phyloP scores from a whole-genome alignment of 495 filamentous ascomycete genomes.

The Chaetomidium leptoderma region DNA sequence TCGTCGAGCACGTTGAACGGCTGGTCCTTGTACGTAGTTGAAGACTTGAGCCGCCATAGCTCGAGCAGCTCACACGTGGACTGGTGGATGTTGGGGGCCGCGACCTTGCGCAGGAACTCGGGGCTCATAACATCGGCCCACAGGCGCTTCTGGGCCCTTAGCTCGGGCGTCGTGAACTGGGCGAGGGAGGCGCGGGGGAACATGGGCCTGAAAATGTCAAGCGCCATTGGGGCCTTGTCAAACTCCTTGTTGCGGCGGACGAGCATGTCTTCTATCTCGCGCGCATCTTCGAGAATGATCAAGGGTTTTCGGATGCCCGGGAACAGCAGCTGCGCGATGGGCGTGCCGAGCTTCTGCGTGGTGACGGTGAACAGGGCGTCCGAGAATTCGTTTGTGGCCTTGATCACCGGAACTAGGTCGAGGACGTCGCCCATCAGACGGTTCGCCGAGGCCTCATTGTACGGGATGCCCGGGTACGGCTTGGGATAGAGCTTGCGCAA shows the following conservation, averaged over 20 bases:
- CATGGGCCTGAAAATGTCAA: conserved; percentile 24
- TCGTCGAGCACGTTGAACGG: conserved; percentile 31
- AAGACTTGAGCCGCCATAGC: conserved; percentile 34
- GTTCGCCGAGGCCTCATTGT: conserved; percentile 29
- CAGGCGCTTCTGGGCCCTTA: conserved; percentile 29
- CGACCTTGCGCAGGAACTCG: conserved; percentile 32
- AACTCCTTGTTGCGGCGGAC: conserved; percentile 33
- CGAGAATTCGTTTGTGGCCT: conserved; percentile 15
- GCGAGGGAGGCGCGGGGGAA: conserved; percentile 25
- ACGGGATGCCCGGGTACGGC: conserved; percentile 37
- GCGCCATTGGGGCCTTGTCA: conserved; percentile 21
- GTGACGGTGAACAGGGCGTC: conserved; percentile 18
- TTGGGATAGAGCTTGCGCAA: conserved; percentile 21
- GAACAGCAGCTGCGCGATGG: conserved; percentile 30
- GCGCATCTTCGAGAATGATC: conserved; percentile 31
- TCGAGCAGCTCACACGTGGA: conserved; percentile 28
- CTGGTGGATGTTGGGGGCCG: conserved; percentile 31
- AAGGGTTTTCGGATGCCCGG: conserved; percentile 20
- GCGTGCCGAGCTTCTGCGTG: conserved; percentile 25
- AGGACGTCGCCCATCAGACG: conserved; percentile 34
- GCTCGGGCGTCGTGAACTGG: conserved; percentile 29
- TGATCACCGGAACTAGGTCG: conserved; percentile 16
- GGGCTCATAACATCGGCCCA: conserved; percentile 35
- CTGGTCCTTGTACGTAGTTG: conserved; percentile 9
- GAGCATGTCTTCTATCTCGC: conserved; percentile 31